These are phyloP conservation scores for Coelastrella sp. DNA, from an alignment of 139 green algal genomes.

Conservation along the genomic window DNA sequence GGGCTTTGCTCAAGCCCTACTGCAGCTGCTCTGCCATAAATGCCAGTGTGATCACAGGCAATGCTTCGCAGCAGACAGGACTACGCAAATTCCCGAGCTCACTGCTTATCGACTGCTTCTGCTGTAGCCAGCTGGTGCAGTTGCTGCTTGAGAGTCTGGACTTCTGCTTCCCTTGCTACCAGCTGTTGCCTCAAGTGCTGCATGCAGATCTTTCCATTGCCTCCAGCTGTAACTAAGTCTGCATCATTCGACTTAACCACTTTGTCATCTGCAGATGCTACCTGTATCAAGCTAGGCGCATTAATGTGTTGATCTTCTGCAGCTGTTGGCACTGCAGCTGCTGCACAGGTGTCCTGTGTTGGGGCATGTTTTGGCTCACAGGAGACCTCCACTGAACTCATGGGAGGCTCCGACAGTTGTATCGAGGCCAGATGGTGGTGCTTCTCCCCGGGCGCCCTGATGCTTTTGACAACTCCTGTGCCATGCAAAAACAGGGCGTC, in stretches of 20 bases:
- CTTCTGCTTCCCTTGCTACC: constrained; percentile 14
- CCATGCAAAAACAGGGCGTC: neutral
- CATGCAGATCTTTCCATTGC: neutral
- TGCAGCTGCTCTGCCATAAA: no score
- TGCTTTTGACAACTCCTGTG: constrained; percentile 33
- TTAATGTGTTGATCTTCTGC: neutral
- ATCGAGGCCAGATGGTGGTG: constrained; percentile 10
- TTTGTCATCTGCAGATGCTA: no score
- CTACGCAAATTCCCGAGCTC: no score
- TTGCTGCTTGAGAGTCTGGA: constrained; percentile 19
- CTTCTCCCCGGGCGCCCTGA: constrained; percentile 10
- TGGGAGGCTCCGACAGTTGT: neutral
- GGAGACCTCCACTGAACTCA: neutral
- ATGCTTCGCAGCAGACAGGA: no score
- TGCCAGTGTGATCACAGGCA: no score
- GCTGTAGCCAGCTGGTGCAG: constrained; percentile 35
- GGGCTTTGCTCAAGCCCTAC: no score
- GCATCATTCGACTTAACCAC: no score
- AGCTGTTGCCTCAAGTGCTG: constrained; percentile 24
- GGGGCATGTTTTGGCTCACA: neutral
- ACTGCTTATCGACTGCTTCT: no score
- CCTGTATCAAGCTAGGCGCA: neutral
- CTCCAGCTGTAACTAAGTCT: no score
- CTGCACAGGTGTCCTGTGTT: neutral
- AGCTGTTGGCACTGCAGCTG: neutral